Conservation (phyloP, 176 grass and related monocot genomes). For the Avena eriantha region DNA sequence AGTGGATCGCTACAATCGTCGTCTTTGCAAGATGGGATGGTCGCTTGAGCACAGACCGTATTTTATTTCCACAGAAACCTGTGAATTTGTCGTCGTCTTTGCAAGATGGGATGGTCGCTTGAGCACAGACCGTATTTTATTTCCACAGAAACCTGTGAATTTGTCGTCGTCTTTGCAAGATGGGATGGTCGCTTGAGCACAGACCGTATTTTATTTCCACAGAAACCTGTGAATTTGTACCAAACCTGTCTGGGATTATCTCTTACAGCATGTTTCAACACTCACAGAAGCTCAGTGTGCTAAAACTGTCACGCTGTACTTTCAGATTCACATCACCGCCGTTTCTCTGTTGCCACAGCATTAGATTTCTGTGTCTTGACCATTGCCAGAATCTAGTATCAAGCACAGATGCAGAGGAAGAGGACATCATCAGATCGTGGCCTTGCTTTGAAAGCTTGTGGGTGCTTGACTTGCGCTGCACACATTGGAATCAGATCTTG, state of each 20-base stretch:
- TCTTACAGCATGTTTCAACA: neutral
- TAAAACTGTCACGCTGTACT: neutral
- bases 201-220: neutral
- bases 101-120: neutral
- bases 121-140: neutral
- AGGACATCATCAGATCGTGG: neutral
- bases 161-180: neutral
- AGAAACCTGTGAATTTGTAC: neutral
- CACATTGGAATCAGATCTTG: neutral
- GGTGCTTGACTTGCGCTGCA: neutral
- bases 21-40: neutral
- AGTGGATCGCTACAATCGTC: neutral
- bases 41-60: neutral
- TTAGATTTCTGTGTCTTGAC: conserved; percentile 39
- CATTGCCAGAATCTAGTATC: neutral
- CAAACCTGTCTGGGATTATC: neutral
- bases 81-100: neutral
- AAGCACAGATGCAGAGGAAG: neutral
- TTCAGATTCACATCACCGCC: conserved; percentile 41
- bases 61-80: neutral
- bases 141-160: neutral
- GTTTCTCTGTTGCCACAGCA: neutral
- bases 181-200: neutral
- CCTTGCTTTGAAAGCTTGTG: neutral
- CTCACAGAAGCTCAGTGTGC: neutral